Conservation (phyloP, 1,284 basidiomycete species). For the Mrakiaceae sp. region DNA sequence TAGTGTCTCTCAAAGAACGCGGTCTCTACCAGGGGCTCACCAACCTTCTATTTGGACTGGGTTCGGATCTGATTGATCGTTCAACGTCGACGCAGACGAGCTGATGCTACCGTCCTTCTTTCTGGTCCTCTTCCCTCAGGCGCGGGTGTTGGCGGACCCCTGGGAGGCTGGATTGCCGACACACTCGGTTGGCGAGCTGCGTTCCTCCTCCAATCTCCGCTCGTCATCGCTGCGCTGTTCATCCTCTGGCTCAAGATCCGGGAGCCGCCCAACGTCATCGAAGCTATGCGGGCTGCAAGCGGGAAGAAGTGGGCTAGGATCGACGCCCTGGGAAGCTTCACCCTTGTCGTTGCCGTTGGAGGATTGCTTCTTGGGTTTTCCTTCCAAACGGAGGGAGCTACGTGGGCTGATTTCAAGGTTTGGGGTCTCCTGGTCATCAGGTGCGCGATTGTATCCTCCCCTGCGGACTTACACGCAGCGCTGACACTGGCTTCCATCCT, state of each 20-base stretch:
- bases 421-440: slow-evolving; percentile 47
- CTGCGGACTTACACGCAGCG: too few species aligned
- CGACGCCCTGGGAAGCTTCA: slow-evolving; percentile 68
- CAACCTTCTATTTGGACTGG: slow-evolving; percentile 20
- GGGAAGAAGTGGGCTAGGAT: slow-evolving; percentile 59
- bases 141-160: slow-evolving; percentile 73
- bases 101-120: background rate
- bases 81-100: background rate
- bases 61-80: too few species aligned
- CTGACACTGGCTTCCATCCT: background rate
- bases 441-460: background rate
- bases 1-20: slow-evolving; percentile 63
- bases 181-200: slow-evolving; percentile 55
- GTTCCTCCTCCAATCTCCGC: slow-evolving; percentile 60
- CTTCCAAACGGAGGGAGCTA: slow-evolving; percentile 44
- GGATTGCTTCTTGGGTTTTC: slow-evolving; percentile 46
- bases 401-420: slow-evolving; percentile 61
- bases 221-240: slow-evolving; percentile 55
- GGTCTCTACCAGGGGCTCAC: slow-evolving; percentile 67
- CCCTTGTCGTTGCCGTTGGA: slow-evolving; percentile 62
- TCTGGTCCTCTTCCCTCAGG: slow-evolving; percentile 7
- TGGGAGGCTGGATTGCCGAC: slow-evolving; percentile 79
- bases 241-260: slow-evolving; percentile 61
- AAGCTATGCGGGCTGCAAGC: too few species aligned
- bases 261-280: slow-evolving; percentile 18